Evolutionary conservation across 2,329 filamentous ascomycete genomes (phyloP).

Genomic region (Aureobasidium subglaciale): DNA sequence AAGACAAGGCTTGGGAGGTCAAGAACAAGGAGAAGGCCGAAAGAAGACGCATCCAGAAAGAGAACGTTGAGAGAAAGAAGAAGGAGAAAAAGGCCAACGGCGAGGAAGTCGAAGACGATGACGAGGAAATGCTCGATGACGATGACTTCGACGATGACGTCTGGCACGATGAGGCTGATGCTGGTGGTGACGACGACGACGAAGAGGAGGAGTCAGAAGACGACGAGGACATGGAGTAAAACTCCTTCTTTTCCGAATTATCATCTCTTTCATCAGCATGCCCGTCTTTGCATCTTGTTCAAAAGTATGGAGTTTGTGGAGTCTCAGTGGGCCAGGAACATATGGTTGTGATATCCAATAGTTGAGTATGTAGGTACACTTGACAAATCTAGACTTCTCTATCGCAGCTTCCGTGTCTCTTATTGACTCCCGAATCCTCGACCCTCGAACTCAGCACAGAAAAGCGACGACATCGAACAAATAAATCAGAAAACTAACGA

Average conservation of each 20-base stretch:
- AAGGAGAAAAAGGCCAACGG: conserved; percentile 48
- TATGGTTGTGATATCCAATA: conserved; percentile 6
- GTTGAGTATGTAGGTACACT: neutral
- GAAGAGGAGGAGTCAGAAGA: conserved; percentile 22
- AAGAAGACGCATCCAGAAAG: conserved; percentile 73
- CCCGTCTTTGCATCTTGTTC: conserved; percentile 5
- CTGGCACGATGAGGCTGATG: conserved; percentile 47
- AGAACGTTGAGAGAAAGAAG: conserved; percentile 83
- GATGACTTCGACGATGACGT: conserved; percentile 44
- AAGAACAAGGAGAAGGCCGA: conserved; percentile 73
- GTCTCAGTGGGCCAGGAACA: neutral
- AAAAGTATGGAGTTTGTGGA: conserved; percentile 8
- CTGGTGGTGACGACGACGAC: conserved; percentile 39
- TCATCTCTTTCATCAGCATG: conserved; percentile 1
- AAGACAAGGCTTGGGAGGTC: conserved; percentile 79
- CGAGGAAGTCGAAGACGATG: conserved; percentile 33
- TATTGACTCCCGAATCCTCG: neutral
- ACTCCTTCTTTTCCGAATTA: neutral
- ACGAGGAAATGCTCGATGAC: conserved; percentile 30
- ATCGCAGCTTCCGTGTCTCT: neutral
- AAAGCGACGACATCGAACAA: no score
- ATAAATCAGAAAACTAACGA: no score
- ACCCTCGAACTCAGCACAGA: no score
- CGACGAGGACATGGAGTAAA: conserved; percentile 15
- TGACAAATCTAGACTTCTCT: neutral